Percentiles rank a stretch among this genome's conserved stretches.
phyloP scores from a whole-genome alignment of 1,139 yeast genomes.

The Pichia sp. region DNA sequence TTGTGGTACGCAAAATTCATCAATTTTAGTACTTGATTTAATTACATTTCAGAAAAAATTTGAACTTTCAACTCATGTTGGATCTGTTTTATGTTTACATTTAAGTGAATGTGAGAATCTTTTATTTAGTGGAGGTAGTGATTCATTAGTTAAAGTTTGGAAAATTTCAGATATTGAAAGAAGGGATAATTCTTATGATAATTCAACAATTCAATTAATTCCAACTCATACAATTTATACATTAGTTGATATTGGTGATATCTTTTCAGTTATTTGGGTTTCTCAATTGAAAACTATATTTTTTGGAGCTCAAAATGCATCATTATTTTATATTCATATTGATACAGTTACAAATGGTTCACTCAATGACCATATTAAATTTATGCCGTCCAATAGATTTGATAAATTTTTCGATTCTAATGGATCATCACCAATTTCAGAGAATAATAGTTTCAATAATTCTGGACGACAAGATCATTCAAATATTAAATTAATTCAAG shows the following conservation, averaged over 20 bases:
- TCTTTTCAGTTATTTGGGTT: slow-evolving; percentile 75
- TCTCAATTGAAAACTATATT: slow-evolving; percentile 54
- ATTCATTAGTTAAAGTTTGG: slow-evolving; percentile 85
- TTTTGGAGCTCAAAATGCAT: slow-evolving; percentile 89
- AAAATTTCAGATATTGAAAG: slow-evolving; percentile 35
- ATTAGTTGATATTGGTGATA: slow-evolving; percentile 84
- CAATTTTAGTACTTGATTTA: slow-evolving; percentile 64
- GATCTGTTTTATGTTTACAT: slow-evolving; percentile 62
- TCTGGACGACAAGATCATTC: background rate
- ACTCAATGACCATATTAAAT: slow-evolving; percentile 30
- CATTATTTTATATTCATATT: slow-evolving; percentile 63
- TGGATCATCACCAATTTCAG: slow-evolving; percentile 33
- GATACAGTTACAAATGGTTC: slow-evolving; percentile 26
- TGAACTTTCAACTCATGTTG: slow-evolving; percentile 48
- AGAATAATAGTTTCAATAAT: background rate
- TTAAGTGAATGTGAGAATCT: slow-evolving; percentile 51
- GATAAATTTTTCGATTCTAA: slow-evolving; percentile 84
- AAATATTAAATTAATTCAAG: slow-evolving; percentile 45
- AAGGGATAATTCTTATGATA: slow-evolving; percentile 9
- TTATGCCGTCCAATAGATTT: slow-evolving; percentile 73
- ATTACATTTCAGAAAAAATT: slow-evolving; percentile 49
- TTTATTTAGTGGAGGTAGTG: slow-evolving; percentile 83
- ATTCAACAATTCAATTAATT: slow-evolving; percentile 8
- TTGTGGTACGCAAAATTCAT: slow-evolving; percentile 94
- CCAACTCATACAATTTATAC: slow-evolving; percentile 64